These are phyloP conservation scores for Pholiota molesta DNA, from an alignment of 768 basidiomycete species.

Conservation along the genomic window DNA sequence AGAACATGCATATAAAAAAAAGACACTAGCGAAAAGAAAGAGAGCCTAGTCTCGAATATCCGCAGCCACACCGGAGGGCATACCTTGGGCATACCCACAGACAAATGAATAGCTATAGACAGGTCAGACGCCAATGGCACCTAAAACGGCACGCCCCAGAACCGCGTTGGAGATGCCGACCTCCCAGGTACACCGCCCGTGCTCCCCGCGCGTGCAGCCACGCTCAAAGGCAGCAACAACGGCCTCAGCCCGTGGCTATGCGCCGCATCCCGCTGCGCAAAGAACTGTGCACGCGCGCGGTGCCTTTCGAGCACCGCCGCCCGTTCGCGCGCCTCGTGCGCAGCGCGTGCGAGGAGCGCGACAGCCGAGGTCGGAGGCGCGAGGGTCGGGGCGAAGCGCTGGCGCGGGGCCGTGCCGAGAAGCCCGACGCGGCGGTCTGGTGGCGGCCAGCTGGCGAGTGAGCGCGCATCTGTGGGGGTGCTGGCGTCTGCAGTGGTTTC, in stretches of 20 bases:
- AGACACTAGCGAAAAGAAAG: too few relatives aligned
- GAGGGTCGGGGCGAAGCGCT: background rate
- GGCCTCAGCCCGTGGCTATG: conserved; percentile 2
- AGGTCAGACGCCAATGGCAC: background rate
- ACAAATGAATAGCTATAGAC: background rate
- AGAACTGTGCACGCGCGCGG: conserved; percentile 1
- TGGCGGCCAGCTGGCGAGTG: background rate
- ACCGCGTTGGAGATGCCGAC: background rate
- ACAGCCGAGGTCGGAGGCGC: background rate
- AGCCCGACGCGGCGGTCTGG: background rate
- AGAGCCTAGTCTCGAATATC: too few relatives aligned
- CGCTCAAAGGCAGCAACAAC: conserved; percentile 5
- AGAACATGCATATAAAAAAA: too few relatives aligned
- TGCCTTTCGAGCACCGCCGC: conserved; percentile 3
- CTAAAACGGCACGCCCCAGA: conserved; percentile 6
- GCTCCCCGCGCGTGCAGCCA: background rate
- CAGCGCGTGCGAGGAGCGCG: background rate
- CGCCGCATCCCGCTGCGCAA: conserved; percentile 6
- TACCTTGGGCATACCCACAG: background rate
- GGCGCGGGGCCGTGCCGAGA: background rate
- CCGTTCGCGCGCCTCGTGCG: background rate
- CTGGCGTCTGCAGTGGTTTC: too few relatives aligned
- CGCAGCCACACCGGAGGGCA: too few relatives aligned
- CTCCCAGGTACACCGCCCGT: background rate
- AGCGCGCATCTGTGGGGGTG: background rate